phyloP scores from a whole-genome alignment of 345 rosid species.

The Physaria fendleri region DNA sequence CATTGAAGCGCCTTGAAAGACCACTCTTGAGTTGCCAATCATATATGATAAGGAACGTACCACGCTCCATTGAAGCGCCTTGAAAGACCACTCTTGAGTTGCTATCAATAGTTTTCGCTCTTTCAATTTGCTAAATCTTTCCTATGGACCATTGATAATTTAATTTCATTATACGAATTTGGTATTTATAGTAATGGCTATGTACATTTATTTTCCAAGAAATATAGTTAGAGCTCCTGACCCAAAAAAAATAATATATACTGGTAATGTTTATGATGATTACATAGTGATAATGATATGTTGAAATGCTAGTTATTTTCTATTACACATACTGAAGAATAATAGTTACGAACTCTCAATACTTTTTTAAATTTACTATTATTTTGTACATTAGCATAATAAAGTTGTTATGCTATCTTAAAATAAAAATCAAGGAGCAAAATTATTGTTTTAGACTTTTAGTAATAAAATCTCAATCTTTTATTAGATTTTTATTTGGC shows the following conservation, averaged over 20 bases:
- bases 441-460: not conserved
- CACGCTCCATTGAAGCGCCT: conserved; percentile 12
- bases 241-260: too few species aligned
- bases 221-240: not conserved
- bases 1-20: not conserved
- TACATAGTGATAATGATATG: conserved; percentile 13
- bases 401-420: not conserved
- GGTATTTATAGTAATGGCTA: not conserved
- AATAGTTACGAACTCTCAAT: not conserved
- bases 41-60: not conserved
- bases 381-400: not conserved
- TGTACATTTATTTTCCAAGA: not conserved
- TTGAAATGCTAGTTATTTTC: not conserved
- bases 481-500: too few species aligned
- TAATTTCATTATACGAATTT: not conserved
- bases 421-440: conserved; percentile 5
- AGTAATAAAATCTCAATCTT: too few species aligned
- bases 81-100: not conserved
- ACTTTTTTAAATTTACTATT: not conserved
- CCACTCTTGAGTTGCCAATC: conserved; percentile 9
- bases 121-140: not conserved
- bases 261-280: conserved; percentile 2
- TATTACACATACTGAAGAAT: not conserved
- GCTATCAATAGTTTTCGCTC: conserved; percentile 14
- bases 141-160: conserved; percentile 2